These are phyloP conservation scores for Yarrowia bubula DNA, from an alignment of 805 yeast species.

Conservation along the genomic window DNA sequence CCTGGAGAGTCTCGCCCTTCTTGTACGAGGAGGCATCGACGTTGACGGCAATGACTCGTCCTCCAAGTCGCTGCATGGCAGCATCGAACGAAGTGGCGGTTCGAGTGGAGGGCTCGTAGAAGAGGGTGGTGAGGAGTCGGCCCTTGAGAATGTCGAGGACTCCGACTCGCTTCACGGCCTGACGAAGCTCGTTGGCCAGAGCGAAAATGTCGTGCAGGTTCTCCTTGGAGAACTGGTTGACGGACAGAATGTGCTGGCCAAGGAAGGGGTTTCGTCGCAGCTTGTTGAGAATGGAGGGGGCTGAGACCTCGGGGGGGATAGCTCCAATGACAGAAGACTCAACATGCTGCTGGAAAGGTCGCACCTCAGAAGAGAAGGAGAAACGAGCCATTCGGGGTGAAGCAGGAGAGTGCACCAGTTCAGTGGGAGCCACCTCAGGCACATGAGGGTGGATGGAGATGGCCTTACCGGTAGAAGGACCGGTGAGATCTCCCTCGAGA, in stretches of 20 bases:
- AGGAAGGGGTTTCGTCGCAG: slow-evolving; percentile 90
- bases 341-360: slow-evolving; percentile 36
- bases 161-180: slow-evolving; percentile 95
- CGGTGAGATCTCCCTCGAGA: slow-evolving; percentile 74
- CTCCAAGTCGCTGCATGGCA: slow-evolving; percentile 99
- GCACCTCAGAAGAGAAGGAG: slow-evolving; percentile 35
- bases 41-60: slow-evolving; percentile 86
- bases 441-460: slow-evolving; percentile 39
- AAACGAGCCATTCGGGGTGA: slow-evolving; percentile 35
- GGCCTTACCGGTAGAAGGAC: slow-evolving; percentile 62
- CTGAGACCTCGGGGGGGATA: slow-evolving; percentile 37
- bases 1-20: slow-evolving; percentile 98
- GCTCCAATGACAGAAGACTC: slow-evolving; percentile 30
- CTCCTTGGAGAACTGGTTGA: slow-evolving; percentile 79
- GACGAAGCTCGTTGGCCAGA: slow-evolving; percentile 96
- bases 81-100: slow-evolving; percentile 96
- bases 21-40: slow-evolving; percentile 89
- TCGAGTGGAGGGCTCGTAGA: slow-evolving; percentile 98
- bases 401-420: slow-evolving; percentile 26
- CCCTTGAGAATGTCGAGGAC: slow-evolving; percentile 88
- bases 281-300: slow-evolving; percentile 71
- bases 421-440: slow-evolving; percentile 32
- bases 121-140: slow-evolving; percentile 87
- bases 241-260: slow-evolving; percentile 83
- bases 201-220: slow-evolving; percentile 91